Percentiles rank a stretch among this genome's conserved stretches.
phyloP scores from a whole-genome alignment of 2,329 filamentous ascomycete species.

The Onygenales sp. region DNA sequence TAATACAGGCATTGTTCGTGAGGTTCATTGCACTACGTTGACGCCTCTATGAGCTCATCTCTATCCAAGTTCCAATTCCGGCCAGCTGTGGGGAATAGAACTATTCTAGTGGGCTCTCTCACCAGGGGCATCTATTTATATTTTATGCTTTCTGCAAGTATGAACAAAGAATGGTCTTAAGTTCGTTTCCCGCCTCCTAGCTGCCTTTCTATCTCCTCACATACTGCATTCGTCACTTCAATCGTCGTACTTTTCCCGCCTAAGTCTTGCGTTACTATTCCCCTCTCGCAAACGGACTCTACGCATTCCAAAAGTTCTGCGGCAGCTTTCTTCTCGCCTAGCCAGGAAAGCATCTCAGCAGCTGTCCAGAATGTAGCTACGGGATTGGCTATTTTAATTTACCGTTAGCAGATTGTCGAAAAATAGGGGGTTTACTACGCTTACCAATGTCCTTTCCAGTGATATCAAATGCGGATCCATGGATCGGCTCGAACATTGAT shows the following conservation, averaged over 20 bases:
- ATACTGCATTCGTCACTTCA: constrained; percentile 50
- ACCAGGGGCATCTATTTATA: neutral
- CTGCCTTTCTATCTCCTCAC: constrained; percentile 39
- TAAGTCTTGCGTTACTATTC: constrained; percentile 50
- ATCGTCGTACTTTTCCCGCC: constrained; percentile 49
- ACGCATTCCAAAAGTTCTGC: constrained; percentile 49
- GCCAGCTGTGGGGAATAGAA: too few species aligned
- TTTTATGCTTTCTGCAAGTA: too few species aligned
- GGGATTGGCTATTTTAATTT: constrained; percentile 41
- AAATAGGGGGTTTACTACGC: neutral
- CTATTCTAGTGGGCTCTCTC: too few species aligned
- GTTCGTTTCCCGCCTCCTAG: neutral
- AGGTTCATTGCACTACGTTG: too few species aligned
- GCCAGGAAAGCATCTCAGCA: constrained; percentile 57
- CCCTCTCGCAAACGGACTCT: constrained; percentile 49
- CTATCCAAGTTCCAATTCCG: too few species aligned
- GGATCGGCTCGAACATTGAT: constrained; percentile 55
- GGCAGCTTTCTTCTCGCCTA: constrained; percentile 51
- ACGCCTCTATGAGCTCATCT: too few species aligned
- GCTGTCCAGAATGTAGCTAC: constrained; percentile 61
- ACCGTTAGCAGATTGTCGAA: neutral
- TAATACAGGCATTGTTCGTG: too few species aligned
- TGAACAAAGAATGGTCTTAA: neutral
- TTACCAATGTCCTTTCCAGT: constrained; percentile 46
- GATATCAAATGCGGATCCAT: constrained; percentile 56